Conservation (phyloP, 2,329 filamentous ascomycete species). For the Venturia asperata region DNA sequence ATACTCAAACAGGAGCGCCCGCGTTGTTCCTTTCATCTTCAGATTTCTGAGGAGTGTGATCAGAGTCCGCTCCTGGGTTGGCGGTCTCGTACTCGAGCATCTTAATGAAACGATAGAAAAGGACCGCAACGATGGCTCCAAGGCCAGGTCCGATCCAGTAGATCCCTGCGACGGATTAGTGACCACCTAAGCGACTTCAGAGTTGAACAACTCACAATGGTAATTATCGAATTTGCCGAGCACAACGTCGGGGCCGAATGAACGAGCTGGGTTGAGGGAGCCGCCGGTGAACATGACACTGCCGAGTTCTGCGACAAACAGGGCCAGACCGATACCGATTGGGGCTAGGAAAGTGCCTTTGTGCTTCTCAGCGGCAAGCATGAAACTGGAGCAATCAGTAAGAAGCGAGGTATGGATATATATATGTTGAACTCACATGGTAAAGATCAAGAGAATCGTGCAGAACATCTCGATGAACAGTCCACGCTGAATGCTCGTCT, state of each 20-base stretch:
- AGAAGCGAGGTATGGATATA: not conserved
- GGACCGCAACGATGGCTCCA: conserved; percentile 39
- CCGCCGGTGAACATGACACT: conserved; percentile 44
- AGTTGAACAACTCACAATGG: conserved; percentile 33
- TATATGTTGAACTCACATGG: conserved; percentile 29
- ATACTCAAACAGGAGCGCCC: not conserved
- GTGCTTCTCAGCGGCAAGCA: conserved; percentile 38
- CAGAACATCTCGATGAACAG: conserved; percentile 47
- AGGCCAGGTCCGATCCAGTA: conserved; percentile 46
- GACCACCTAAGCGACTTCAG: not conserved
- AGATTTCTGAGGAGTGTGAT: not conserved
- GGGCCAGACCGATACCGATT: conserved; percentile 38
- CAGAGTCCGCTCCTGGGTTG: conserved; percentile 39
- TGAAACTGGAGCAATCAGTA: conserved; percentile 27
- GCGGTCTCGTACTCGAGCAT: conserved; percentile 45
- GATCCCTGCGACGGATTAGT: conserved; percentile 25
- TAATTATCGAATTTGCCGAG: conserved; percentile 36
- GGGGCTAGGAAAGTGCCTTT: conserved; percentile 35
- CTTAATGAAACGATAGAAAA: conserved; percentile 46
- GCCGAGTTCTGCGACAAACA: conserved; percentile 42
- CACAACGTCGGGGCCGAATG: conserved; percentile 43
- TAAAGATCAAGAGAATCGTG: conserved; percentile 43
- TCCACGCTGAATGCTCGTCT: conserved; percentile 39
- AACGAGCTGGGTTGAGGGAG: conserved; percentile 44
- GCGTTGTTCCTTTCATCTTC: conserved; percentile 5